Conservation (phyloP, 495 filamentous ascomycete genomes). For the Aspergillus ellipticus region DNA sequence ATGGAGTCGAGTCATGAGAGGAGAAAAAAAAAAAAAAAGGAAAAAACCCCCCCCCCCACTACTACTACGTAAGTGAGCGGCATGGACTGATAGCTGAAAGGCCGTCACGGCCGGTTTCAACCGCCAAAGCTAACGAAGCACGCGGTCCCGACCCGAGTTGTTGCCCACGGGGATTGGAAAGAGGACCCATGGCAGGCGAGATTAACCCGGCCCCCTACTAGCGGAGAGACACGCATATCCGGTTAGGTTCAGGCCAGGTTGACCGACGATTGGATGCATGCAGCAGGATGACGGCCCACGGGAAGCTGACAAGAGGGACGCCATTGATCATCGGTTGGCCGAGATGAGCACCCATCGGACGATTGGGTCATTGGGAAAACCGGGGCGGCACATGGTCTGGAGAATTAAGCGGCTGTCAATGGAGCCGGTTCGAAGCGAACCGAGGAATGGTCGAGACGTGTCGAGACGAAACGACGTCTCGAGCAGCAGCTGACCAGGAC, state of each 20-base stretch:
- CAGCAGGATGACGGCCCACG: not conserved
- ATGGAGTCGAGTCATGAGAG: constrained; percentile 5
- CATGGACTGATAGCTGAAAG: not conserved
- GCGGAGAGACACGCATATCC: constrained; percentile 2
- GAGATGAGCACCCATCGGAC: constrained; percentile 1
- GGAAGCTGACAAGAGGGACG: not conserved
- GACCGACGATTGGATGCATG: not conserved
- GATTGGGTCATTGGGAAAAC: constrained; percentile 9
- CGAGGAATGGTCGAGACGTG: not conserved
- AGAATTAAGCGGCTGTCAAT: not conserved
- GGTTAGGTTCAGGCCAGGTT: constrained; percentile 1
- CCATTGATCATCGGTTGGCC: constrained; percentile 6
- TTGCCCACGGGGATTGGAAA: not conserved
- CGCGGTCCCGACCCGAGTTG: constrained; percentile 6
- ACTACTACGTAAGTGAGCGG: not conserved
- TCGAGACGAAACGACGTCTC: not conserved
- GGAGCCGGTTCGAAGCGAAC: not conserved
- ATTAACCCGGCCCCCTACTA: constrained; percentile 1
- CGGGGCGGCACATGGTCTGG: constrained; percentile 11
- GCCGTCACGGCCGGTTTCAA: constrained; percentile 3
- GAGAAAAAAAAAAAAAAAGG: too few species aligned
- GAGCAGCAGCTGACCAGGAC: too few species aligned
- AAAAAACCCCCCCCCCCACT: too few species aligned
- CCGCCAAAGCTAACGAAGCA: not conserved
- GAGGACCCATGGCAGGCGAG: constrained; percentile 6